These are phyloP conservation scores for Russula lepida DNA, from an alignment of 768 basidiomycete species.

Conservation along the genomic window DNA sequence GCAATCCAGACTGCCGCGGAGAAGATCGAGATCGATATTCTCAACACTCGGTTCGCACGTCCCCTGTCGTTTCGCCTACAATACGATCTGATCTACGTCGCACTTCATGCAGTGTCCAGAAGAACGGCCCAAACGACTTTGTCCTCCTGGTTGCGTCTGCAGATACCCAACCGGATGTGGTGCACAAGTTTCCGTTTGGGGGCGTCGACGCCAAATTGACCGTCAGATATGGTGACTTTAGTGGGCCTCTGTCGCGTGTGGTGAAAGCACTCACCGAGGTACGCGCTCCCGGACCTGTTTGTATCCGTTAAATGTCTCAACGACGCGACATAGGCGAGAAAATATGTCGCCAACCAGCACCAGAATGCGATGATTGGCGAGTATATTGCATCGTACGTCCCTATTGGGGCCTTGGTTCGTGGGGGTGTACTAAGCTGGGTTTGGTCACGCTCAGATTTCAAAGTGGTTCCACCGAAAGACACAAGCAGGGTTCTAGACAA, in stretches of 20 bases:
- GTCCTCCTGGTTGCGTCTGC: slow-evolving; percentile 71
- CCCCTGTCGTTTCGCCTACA: slow-evolving; percentile 3
- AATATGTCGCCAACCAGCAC: slow-evolving; percentile 63
- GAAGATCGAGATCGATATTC: slow-evolving; percentile 60
- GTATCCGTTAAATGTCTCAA: neutral
- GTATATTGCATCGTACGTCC: slow-evolving; percentile 66
- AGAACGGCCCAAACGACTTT: slow-evolving; percentile 53
- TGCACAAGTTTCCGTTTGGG: slow-evolving; percentile 41
- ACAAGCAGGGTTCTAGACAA: slow-evolving; percentile 64
- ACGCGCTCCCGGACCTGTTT: neutral
- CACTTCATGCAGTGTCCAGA: slow-evolving; percentile 46
- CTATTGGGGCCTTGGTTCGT: neutral
- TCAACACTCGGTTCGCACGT: slow-evolving; percentile 64
- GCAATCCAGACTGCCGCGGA: slow-evolving; percentile 70
- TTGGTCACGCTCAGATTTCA: slow-evolving; percentile 44
- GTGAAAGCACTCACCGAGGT: slow-evolving; percentile 55
- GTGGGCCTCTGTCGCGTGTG: slow-evolving; percentile 44
- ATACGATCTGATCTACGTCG: neutral
- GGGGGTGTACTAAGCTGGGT: neutral
- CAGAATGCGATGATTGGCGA: slow-evolving; percentile 66
- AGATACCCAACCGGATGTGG: slow-evolving; percentile 31
- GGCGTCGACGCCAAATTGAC: slow-evolving; percentile 42
- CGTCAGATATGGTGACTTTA: slow-evolving; percentile 72
- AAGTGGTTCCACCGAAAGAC: slow-evolving; percentile 70
- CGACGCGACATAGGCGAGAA: slow-evolving; percentile 47